A percentile compares a stretch with the other conserved stretches of the same genome.
phyloP scores from a whole-genome alignment of 2,329 filamentous ascomycete species.

The Lasiodiplodia citricola region DNA sequence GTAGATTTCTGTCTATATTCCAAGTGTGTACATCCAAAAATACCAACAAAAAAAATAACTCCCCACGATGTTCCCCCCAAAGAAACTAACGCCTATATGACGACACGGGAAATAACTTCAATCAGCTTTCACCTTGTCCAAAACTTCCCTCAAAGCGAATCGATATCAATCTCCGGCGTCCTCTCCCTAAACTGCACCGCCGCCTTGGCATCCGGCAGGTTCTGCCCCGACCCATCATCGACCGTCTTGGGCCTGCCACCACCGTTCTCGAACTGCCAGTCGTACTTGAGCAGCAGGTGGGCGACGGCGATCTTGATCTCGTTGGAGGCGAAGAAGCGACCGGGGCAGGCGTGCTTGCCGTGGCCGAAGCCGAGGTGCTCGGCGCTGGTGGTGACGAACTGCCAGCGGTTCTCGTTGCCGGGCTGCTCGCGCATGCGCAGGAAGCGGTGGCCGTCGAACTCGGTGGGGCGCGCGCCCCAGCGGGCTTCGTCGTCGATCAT shows the following conservation, averaged over 20 bases:
- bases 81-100: not conserved
- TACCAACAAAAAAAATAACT: not conserved
- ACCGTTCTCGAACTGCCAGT: constrained; percentile 12
- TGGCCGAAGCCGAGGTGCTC: constrained; percentile 32
- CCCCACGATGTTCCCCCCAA: not conserved
- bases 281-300: constrained; percentile 29
- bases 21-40: not conserved
- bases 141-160: not conserved
- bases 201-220: not conserved
- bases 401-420: constrained; percentile 23
- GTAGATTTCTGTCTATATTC: not conserved
- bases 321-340: constrained; percentile 30
- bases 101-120: not conserved
- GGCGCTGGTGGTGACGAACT: constrained; percentile 31
- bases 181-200: not conserved
- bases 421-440: constrained; percentile 27
- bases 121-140: too few species aligned
- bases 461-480: constrained; percentile 19
- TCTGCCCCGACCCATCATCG: not conserved
- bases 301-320: constrained; percentile 29
- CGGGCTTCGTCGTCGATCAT: constrained; percentile 26
- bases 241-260: not conserved
- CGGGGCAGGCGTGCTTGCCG: constrained; percentile 28
- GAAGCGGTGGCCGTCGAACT: constrained; percentile 28
- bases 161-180: constrained; percentile 5